Base-by-base conservation (phyloP, 2,329 filamentous ascomycete species). In the Colletotrichum acutatum region DNA sequence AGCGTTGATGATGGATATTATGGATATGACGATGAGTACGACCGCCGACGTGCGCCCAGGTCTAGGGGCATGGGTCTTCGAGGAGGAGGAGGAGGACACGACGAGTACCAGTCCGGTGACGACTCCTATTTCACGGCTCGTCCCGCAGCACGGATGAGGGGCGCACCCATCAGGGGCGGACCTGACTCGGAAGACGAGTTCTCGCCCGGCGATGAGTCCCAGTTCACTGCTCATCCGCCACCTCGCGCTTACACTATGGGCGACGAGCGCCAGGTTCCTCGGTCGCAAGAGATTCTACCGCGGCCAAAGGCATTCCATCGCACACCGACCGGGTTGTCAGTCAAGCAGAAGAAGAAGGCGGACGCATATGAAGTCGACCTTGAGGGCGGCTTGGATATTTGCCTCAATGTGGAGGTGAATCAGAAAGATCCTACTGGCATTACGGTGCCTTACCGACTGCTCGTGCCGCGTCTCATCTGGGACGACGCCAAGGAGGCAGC, bases 381-480 rank as follows among this genome's bases (percentile, higher is more conserved):
- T 0, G 90, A 97, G 79, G 93, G 93, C 34, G 95, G 95, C 0
- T 85, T 99, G 11, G 95, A 98, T 76, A 92, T 99, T 46, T 93
- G 91, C 63, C 83, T 99, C 56, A 98, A 98, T 77, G 91, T 98
- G 74, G 97, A 99, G 83, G 91, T 98, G 74, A 95, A 93, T 77
- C 90, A 94, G 57, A 91, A 90, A 75, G 95, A 99, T 77, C 96
- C 97, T 0, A 89, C 93, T 0, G 97, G 97, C 16, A 95, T 94
- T 75, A 99, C 97, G 0, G 90, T 91, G 63, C 94, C 95, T 9
- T 99, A 99, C 81, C 88, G 95, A 52, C 84, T 99, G 5, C 88
- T 98, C 1, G 92, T 99, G 5, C 97, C 97, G 12, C 90, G 91
- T 66, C 84, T 99, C 64, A 88, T 87, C 82, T 92, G 91, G 65